Conservation (phyloP, 2,329 filamentous ascomycete genomes). For the Pyrenophora tritici-repentis region DNA sequence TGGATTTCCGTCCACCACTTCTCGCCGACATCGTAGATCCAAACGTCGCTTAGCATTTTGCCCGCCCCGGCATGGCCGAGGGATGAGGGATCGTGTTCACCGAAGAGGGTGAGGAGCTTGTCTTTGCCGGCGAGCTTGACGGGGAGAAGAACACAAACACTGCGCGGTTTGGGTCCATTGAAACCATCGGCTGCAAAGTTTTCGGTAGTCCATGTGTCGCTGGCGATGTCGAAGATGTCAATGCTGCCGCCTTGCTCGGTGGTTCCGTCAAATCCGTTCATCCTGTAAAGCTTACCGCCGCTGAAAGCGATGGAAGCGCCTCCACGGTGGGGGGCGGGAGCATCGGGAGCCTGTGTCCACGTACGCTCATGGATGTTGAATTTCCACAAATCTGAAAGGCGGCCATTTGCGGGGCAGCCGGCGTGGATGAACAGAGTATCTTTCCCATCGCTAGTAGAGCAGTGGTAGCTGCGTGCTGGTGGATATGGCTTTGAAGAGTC, state of each 20-base stretch:
- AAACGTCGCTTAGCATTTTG: conserved; percentile 60
- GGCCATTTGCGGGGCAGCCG: conserved; percentile 68
- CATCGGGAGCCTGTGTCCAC: conserved; percentile 71
- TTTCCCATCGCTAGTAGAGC: conserved; percentile 66
- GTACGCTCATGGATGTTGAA: conserved; percentile 68
- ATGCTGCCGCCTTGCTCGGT: conserved; percentile 72
- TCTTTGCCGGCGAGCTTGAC: conserved; percentile 44
- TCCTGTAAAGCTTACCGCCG: conserved; percentile 71
- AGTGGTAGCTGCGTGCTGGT: conserved; percentile 72
- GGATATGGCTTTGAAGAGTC: conserved; percentile 58
- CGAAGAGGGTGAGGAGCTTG: conserved; percentile 58
- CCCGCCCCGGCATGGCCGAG: conserved; percentile 61
- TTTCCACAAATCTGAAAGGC: conserved; percentile 74
- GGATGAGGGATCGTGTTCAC: conserved; percentile 59
- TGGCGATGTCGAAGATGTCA: conserved; percentile 60
- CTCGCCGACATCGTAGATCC: conserved; percentile 51
- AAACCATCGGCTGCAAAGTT: conserved; percentile 51
- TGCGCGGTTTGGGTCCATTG: conserved; percentile 55
- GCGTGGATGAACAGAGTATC: conserved; percentile 77
- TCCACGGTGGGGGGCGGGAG: conserved; percentile 68
- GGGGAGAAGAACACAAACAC: conserved; percentile 55
- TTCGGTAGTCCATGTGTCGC: conserved; percentile 50
- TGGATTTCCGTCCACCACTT: conserved; percentile 43
- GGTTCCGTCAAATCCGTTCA: conserved; percentile 78
- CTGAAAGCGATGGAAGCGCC: conserved; percentile 70